phyloP scores from a whole-genome alignment of 2,329 filamentous ascomycete genomes.

The Pezicula rhizophila region DNA sequence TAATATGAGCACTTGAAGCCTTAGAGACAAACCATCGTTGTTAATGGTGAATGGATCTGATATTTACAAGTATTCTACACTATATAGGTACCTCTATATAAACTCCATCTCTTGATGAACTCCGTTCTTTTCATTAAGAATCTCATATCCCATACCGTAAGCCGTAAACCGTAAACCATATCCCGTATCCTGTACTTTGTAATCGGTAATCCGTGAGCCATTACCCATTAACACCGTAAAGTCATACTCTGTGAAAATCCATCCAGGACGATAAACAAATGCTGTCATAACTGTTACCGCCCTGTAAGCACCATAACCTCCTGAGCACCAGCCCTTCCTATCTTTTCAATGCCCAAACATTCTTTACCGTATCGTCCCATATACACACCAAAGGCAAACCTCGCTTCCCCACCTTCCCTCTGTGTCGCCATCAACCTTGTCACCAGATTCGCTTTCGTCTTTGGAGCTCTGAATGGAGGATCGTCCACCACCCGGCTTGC shows the following conservation, averaged over 20 bases:
- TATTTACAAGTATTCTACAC: no score
- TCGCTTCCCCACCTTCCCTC: constrained; percentile 12
- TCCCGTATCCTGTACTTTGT: no score
- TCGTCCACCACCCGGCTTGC: constrained; percentile 68
- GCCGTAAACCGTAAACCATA: constrained; percentile 4
- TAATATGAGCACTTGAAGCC: no score
- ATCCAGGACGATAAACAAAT: not conserved
- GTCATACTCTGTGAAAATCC: not conserved
- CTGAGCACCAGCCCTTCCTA: constrained; percentile 14
- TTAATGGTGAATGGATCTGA: no score
- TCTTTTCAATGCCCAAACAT: constrained; percentile 22
- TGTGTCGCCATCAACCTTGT: constrained; percentile 47
- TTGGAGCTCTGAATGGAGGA: constrained; percentile 63
- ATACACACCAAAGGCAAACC: constrained; percentile 23
- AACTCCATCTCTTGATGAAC: no score
- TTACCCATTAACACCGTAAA: constrained; percentile 9
- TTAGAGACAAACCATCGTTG: no score
- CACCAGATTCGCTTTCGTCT: constrained; percentile 62
- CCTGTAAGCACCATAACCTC: constrained; percentile 12
- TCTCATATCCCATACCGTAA: not conserved
- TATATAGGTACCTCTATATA: no score
- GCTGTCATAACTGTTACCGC: constrained; percentile 1
- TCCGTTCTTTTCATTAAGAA: not conserved
- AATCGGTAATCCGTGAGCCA: not conserved
- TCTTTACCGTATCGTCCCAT: constrained; percentile 20